These are phyloP conservation scores for Rhodamnia argentea DNA, from an alignment of 345 rosid genomes.

Conservation along the genomic window DNA sequence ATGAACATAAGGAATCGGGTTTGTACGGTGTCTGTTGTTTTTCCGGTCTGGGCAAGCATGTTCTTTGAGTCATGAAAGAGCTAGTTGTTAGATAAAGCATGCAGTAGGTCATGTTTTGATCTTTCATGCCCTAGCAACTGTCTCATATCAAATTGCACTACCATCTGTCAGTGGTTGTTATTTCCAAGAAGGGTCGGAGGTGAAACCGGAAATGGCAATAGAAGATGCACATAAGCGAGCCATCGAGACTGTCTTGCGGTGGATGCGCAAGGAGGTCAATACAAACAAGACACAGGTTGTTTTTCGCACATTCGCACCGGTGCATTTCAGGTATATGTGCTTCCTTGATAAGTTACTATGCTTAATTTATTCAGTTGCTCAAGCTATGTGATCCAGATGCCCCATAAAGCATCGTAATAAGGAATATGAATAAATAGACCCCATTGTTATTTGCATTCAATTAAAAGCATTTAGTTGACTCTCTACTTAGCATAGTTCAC, in stretches of 20 bases:
- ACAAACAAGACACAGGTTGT: constrained; percentile 63
- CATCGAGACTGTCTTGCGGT: constrained; percentile 51
- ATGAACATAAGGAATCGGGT: background rate
- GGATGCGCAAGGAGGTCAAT: constrained; percentile 62
- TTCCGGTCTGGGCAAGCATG: background rate
- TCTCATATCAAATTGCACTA: background rate
- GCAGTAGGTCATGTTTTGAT: background rate
- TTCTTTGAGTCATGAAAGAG: background rate
- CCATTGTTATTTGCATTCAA: background rate
- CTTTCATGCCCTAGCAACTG: background rate
- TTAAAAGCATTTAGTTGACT: background rate
- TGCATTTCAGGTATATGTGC: constrained; percentile 78
- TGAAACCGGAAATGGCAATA: constrained; percentile 45
- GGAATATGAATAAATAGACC: background rate
- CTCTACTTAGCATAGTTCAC: background rate
- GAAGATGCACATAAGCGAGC: constrained; percentile 58
- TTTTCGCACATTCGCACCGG: constrained; percentile 87
- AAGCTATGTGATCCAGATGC: background rate
- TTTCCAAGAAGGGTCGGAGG: constrained; percentile 68
- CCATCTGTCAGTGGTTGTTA: constrained; percentile 59
- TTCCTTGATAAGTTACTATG: background rate
- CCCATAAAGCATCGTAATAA: background rate
- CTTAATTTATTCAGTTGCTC: background rate
- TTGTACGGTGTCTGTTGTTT: background rate
- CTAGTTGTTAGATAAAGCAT: background rate